A percentile compares a stretch with the other conserved stretches of the same genome.
Evolutionary conservation across 2,329 filamentous ascomycete genomes (phyloP).

Genomic region (Fusarium sp.): DNA sequence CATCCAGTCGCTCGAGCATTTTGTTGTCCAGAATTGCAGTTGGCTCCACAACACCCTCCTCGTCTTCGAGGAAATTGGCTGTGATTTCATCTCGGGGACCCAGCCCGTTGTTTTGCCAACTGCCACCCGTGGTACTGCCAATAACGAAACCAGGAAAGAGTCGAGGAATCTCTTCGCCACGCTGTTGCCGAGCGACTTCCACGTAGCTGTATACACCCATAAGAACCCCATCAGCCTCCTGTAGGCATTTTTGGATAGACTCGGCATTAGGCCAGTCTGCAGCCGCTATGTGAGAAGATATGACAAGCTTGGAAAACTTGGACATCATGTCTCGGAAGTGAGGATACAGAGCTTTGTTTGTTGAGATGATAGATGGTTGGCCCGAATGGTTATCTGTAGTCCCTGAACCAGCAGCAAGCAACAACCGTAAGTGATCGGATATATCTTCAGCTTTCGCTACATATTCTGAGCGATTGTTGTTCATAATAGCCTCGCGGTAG

Average conservation of each 20-base stretch:
- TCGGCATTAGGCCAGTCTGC: conserved; percentile 96
- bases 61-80: conserved; percentile 88
- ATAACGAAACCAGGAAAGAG: conserved; percentile 93
- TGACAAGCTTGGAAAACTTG: conserved; percentile 97
- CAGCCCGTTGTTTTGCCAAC: conserved; percentile 82
- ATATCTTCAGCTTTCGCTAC: conserved; percentile 97
- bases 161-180: conserved; percentile 92
- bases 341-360: conserved; percentile 95
- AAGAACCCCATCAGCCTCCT: conserved; percentile 96
- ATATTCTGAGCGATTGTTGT: conserved; percentile 87
- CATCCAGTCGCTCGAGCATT: conserved; percentile 85
- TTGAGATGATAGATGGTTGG: conserved; percentile 98
- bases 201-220: conserved; percentile 96
- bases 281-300: conserved; percentile 97
- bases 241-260: conserved; percentile 92
- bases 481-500: conserved; percentile 90
- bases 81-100: conserved; percentile 77
- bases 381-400: conserved; percentile 99
- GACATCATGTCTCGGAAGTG: conserved; percentile 99
- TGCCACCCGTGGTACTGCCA: conserved; percentile 84
- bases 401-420: conserved; percentile 94
- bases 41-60: conserved; percentile 78
- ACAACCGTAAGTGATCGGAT: conserved; percentile 91
- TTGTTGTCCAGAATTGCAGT: conserved; percentile 79
- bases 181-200: conserved; percentile 91